Conservation (phyloP, 2,329 filamentous ascomycete species). For the Aphanoascus verrucosus region DNA sequence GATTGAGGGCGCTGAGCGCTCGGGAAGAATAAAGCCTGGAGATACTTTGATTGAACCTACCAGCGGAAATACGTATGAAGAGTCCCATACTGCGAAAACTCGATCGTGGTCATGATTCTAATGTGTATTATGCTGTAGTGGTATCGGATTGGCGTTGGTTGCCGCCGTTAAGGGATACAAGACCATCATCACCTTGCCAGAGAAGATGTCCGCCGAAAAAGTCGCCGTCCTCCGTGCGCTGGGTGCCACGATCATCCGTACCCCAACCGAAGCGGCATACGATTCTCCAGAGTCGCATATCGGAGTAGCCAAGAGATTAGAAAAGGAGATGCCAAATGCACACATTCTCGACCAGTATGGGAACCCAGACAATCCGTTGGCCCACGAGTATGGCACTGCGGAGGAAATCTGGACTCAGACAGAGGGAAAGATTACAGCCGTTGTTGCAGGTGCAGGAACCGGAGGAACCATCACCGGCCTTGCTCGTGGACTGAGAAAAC, state of each 20-base stretch:
- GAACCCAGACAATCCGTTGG: conserved; percentile 81
- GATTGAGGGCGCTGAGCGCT: conserved; percentile 89
- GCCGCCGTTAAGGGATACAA: conserved; percentile 95
- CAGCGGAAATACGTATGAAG: conserved; percentile 71
- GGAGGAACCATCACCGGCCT: conserved; percentile 92
- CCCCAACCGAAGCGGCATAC: conserved; percentile 88
- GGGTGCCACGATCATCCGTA: conserved; percentile 94
- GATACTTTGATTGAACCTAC: conserved; percentile 97
- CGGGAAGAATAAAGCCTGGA: conserved; percentile 87
- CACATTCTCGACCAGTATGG: conserved; percentile 96
- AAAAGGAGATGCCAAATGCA: conserved; percentile 93
- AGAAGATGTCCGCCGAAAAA: conserved; percentile 99
- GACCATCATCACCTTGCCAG: conserved; percentile 94
- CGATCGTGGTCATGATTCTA: no score
- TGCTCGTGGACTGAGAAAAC: conserved; percentile 73
- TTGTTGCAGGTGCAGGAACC: conserved; percentile 88
- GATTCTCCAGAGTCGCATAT: conserved; percentile 95
- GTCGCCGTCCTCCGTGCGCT: conserved; percentile 88
- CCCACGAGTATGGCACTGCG: conserved; percentile 87
- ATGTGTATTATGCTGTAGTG: conserved; percentile 34
- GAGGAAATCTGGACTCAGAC: conserved; percentile 96
- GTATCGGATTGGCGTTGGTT: conserved; percentile 88
- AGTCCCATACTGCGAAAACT: no score
- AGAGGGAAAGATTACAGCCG: conserved; percentile 64
- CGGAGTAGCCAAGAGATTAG: conserved; percentile 75